Conservation (phyloP, 495 filamentous ascomycete species). For the Aspergillus affinis region DNA sequence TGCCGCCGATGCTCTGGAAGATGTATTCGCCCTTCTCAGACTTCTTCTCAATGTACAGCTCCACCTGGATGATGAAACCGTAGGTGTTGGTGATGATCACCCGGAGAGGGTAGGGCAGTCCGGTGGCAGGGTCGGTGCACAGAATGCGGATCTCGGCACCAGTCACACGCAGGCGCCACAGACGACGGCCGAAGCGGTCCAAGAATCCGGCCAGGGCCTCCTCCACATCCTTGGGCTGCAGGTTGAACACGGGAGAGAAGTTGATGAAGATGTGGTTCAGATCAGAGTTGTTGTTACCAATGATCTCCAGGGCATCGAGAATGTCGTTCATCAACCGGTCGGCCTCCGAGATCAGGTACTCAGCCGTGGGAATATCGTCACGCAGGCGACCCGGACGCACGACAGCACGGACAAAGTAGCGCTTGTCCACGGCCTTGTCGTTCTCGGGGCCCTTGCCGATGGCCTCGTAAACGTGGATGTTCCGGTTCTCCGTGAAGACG, state of each 20-base stretch:
- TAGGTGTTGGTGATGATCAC: slow-evolving; percentile 98
- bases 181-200: slow-evolving; percentile 91
- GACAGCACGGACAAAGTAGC: slow-evolving; percentile 95
- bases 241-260: slow-evolving; percentile 92
- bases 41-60: slow-evolving; percentile 96
- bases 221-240: slow-evolving; percentile 87
- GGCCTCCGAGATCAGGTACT: slow-evolving; percentile 96
- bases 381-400: slow-evolving; percentile 89
- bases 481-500: slow-evolving; percentile 97
- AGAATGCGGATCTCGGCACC: slow-evolving; percentile 98
- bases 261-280: slow-evolving; percentile 99
- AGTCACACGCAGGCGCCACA: slow-evolving; percentile 94
- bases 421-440: slow-evolving; percentile 71
- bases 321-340: slow-evolving; percentile 97
- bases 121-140: slow-evolving; percentile 84
- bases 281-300: slow-evolving; percentile 98
- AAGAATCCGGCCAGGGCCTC: slow-evolving; percentile 92
- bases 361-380: slow-evolving; percentile 94
- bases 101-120: slow-evolving; percentile 86
- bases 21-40: slow-evolving; percentile 96
- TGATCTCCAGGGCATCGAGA: slow-evolving; percentile 94
- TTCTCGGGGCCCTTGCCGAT: slow-evolving; percentile 90
- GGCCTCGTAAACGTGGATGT: slow-evolving; percentile 98
- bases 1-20: slow-evolving; percentile 96
- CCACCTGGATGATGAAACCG: slow-evolving; percentile 97